Evolutionary conservation across 768 basidiomycete species (phyloP), one percentile per base, ranked within the genome.

Genomic region (Lactarius sp.): DNA sequence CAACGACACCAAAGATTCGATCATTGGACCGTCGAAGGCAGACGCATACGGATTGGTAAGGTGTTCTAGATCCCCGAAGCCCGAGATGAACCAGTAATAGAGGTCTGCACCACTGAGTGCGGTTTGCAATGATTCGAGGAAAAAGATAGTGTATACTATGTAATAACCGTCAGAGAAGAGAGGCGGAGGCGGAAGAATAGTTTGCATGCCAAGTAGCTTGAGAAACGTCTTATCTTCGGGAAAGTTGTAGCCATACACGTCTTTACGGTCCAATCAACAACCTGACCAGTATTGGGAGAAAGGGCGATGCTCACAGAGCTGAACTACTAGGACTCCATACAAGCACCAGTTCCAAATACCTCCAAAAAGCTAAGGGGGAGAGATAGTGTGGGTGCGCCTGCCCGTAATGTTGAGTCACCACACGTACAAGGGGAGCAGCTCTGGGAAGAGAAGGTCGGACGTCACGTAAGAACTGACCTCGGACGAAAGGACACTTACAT

Each of bases 1-100:
- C 13, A 47, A 9, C 13, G 57, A 53, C 3, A 63, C 57, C 10
- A 63, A 14, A 10, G 62, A 22, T 33, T 36, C 62, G 3, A 63
- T 53, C 4, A 63, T 52, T 6, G 52, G 56, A 6, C 33, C 46
- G 31, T 63, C 57, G 18, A 71, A 68, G 18, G 70, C 55, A 5
- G 68, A 66, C 10, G 69, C 60, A 34, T 67, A 58, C 1, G 70
- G 59, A 10, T 60, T 39, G 4, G 52, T 52, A 5, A 75, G 68
- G 31, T 62, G 60, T 0, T n/a, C 42, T 31, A 74, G 46, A 55
- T 75, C 65, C 1, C 73, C 74, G 41, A 70, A 74, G 20, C 73
- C 71, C 2, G 69, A 47, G 20, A 49, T 70, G 61, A 70, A 74
- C 69, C 71, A 71, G 59, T 71, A 69, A 51, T 68, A 71, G 9